Percentiles rank a stretch among this genome's conserved stretches.
Conservation (phyloP, 805 yeast genomes). For the Barnettozyma botsteinii region DNA sequence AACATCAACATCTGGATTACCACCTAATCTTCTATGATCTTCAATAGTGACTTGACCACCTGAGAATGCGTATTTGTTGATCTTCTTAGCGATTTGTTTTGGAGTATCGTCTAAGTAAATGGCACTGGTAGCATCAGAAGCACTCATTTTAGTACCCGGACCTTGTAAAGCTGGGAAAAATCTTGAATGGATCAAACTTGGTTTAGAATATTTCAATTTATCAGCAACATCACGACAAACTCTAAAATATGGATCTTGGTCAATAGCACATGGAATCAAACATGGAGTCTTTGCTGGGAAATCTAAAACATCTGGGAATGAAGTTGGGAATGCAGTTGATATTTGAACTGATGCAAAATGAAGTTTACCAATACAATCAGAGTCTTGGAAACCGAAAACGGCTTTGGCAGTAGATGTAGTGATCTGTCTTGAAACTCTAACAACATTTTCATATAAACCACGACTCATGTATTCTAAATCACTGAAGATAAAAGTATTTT, state of each 20-base stretch:
- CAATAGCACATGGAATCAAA: slow-evolving; percentile 97
- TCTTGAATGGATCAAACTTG: slow-evolving; percentile 86
- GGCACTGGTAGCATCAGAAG: slow-evolving; percentile 84
- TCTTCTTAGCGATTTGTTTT: slow-evolving; percentile 86
- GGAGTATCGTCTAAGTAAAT: slow-evolving; percentile 94
- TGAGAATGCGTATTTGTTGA: slow-evolving; percentile 93
- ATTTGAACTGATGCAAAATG: slow-evolving; percentile 97
- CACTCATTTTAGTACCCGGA: slow-evolving; percentile 93
- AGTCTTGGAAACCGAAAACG: slow-evolving; percentile 92
- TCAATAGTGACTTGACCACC: slow-evolving; percentile 88
- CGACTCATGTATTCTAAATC: slow-evolving; percentile 92
- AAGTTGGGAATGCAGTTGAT: slow-evolving; percentile 91
- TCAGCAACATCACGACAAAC: slow-evolving; percentile 97
- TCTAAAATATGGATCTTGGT: slow-evolving; percentile 97
- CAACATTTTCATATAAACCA: slow-evolving; percentile 89
- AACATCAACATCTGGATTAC: slow-evolving; percentile 92
- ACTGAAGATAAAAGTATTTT: slow-evolving; percentile 91
- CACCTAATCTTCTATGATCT: slow-evolving; percentile 87
- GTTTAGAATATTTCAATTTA: slow-evolving; percentile 84
- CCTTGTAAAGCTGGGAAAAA: slow-evolving; percentile 99
- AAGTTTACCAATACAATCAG: slow-evolving; percentile 89
- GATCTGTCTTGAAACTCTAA: slow-evolving; percentile 86
- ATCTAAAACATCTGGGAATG: slow-evolving; percentile 91
- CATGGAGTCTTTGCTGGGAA: slow-evolving; percentile 88
- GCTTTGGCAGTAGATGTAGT: slow-evolving; percentile 97